Percentiles rank a stretch among this genome's conserved stretches.
Evolutionary conservation across 768 basidiomycete genomes (phyloP).

Genomic region (Lactarius akahatsu): DNA sequence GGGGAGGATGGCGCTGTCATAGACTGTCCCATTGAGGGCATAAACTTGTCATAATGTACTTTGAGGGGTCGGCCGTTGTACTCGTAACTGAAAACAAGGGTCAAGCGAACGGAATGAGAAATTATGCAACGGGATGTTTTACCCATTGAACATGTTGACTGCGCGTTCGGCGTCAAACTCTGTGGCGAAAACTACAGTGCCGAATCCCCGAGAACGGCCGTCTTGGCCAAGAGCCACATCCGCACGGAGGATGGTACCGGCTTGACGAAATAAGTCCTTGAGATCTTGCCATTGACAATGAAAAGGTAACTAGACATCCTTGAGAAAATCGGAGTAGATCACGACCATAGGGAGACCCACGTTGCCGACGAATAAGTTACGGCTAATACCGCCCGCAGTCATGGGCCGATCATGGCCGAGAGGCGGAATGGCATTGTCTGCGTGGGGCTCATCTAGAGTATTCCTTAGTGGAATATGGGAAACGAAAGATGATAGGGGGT

Average conservation of each 20-base stretch:
- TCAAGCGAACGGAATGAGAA: constrained; percentile 1
- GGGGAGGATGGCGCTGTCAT: constrained; percentile 29
- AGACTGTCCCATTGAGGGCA: constrained; percentile 37
- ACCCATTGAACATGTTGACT: constrained; percentile 90
- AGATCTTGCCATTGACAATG: constrained; percentile 98
- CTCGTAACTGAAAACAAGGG: constrained; percentile 59
- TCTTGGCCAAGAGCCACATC: constrained; percentile 88
- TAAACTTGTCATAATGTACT: constrained; percentile 89
- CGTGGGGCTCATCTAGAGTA: constrained; percentile 24
- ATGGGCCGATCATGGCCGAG: constrained; percentile 35
- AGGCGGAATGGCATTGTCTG: constrained; percentile 29
- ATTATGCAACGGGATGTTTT: constrained; percentile 32
- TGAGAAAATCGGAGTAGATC: constrained; percentile 26
- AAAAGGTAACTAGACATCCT: constrained; percentile 67
- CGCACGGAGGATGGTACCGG: constrained; percentile 86
- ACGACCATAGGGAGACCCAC: constrained; percentile 47
- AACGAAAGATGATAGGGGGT: constrained; percentile 27
- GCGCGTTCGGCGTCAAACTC: constrained; percentile 84
- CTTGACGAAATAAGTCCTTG: constrained; percentile 91
- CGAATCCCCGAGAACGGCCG: constrained; percentile 88
- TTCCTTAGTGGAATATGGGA: constrained; percentile 18
- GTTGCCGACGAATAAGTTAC: constrained; percentile 86
- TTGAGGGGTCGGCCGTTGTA: constrained; percentile 85
- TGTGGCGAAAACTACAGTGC: constrained; percentile 84
- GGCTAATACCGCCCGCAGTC: constrained; percentile 36